These are phyloP conservation scores for Ophidiomyces ophidiicola DNA, from an alignment of 2,329 filamentous ascomycete genomes.

Conservation along the genomic window DNA sequence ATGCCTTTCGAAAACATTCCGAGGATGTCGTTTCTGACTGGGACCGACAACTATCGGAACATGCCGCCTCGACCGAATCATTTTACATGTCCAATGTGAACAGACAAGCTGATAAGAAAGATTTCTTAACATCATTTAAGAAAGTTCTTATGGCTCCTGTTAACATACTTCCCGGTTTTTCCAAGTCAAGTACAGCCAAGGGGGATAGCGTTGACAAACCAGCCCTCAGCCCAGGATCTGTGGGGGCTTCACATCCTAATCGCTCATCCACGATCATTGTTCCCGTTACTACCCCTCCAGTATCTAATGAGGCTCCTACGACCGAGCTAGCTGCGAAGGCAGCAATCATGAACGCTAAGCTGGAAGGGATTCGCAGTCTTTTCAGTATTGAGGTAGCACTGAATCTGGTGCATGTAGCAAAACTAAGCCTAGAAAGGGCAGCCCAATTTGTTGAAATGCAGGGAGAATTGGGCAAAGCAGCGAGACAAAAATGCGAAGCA, in stretches of 20 bases:
- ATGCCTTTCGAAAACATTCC: constrained; percentile 66
- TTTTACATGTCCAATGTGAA: constrained; percentile 96
- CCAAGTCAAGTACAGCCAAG: constrained; percentile 40
- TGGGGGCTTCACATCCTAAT: constrained; percentile 22
- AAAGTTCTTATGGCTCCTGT: constrained; percentile 99
- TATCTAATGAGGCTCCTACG: constrained; percentile 55
- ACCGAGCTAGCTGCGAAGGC: constrained; percentile 92
- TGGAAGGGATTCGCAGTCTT: constrained; percentile 87
- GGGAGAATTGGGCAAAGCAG: constrained; percentile 67
- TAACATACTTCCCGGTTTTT: constrained; percentile 66
- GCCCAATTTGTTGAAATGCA: constrained; percentile 71
- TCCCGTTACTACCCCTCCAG: constrained; percentile 19
- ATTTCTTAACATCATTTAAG: constrained; percentile 91
- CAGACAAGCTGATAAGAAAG: constrained; percentile 86
- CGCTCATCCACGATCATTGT: constrained; percentile 29
- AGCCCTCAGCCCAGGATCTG: constrained; percentile 16
- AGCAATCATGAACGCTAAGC: constrained; percentile 87
- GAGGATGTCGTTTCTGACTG: constrained; percentile 67
- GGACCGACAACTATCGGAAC: constrained; percentile 84
- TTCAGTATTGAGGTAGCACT: constrained; percentile 95
- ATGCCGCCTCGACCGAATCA: constrained; percentile 80
- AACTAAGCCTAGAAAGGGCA: constrained; percentile 72
- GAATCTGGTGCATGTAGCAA: constrained; percentile 76
- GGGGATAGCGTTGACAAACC: constrained; percentile 19
- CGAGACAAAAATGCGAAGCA: constrained; percentile 73